Evolutionary conservation across 768 basidiomycete species (phyloP), one percentile per base, ranked within the genome.

Genomic region (Lentinula raphanica): DNA sequence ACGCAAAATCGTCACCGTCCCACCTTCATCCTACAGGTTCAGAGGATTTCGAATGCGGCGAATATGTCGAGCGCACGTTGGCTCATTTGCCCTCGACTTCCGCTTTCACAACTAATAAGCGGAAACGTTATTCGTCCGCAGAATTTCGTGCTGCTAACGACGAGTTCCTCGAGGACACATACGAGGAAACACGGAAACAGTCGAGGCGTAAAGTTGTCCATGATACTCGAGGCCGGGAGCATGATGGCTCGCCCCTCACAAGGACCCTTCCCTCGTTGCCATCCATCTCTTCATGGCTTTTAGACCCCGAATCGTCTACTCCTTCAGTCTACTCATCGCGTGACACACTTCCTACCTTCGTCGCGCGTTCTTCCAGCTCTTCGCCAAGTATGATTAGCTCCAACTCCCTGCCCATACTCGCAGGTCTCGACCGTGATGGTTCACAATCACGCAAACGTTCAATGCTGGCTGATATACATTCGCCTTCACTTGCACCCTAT

Each of bases 231-330:
- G 49, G 54, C 63, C 59, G 5, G 5, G 29, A 49, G 46, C 58
- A n/a, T 59, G 60, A 27, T 59, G 60, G 23, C n/a, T n/a, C n/a
- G 56, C 63, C 13, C 54, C 59, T 5, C 3, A 23, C 17, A 36
- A 36, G 36, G 28, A 49, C 12, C 60, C 62, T 29, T 60, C 60
- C 56, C 48, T 29, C 68, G 74, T 79, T 89, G 11, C 87, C 87
- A 0, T 76, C 87, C 51, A 88, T 89, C 49, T 84, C 87, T 0
- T 79, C 87, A 1, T 88, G 86, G 87, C 75, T 88, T 0, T 80
- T 80, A 46, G 60, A 62, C 63, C 49, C 69, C 42, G 63, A 72
- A 63, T 64, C 76, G 64, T 66, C 76, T 65, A 58, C 67, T 2
- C 61, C 69, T 64, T 69, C 73, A 49, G 71, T 73, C 15, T 28